A percentile compares a stretch with the other conserved stretches of the same genome.
These are phyloP conservation scores for Neofusicoccum umdonicola DNA, from an alignment of 2,329 filamentous ascomycete genomes.

Conservation along the genomic window DNA sequence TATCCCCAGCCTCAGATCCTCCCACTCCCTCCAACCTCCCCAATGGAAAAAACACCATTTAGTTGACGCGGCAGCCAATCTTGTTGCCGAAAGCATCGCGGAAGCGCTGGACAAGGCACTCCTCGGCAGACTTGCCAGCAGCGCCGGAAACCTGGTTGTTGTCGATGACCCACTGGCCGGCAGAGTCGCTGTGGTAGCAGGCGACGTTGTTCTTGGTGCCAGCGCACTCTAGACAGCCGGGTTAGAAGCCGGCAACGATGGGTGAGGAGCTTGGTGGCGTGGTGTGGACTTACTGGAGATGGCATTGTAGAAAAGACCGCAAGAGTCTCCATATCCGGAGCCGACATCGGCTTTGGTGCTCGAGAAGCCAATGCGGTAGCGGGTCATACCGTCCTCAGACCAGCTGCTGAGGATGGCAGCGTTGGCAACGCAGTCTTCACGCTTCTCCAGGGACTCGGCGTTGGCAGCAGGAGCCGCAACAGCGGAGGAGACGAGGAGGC, in stretches of 20 bases:
- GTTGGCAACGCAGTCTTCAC: neutral
- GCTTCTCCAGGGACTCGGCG: neutral
- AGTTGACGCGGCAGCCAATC: neutral
- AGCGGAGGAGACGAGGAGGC: neutral
- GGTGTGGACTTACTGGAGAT: neutral
- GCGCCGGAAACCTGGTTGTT: neutral
- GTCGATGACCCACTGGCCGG: neutral
- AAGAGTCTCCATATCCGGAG: neutral
- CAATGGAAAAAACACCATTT: neutral
- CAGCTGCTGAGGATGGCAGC: neutral
- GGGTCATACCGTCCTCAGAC: neutral
- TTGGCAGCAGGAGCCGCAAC: neutral
- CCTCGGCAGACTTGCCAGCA: neutral
- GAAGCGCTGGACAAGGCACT: neutral
- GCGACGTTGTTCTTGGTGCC: neutral
- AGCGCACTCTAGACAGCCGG: too few relatives aligned
- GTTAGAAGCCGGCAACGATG: too few relatives aligned
- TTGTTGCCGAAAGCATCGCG: neutral
- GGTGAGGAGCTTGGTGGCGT: neutral
- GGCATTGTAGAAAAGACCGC: neutral
- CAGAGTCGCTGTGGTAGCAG: neutral
- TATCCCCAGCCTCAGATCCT: too few relatives aligned
- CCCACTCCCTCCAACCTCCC: too few relatives aligned
- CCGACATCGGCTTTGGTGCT: neutral
- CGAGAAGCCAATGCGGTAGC: neutral